Evolutionary conservation across 352 stramenopile species (phyloP).

Genomic region (Phytophthora niederhauseri): DNA sequence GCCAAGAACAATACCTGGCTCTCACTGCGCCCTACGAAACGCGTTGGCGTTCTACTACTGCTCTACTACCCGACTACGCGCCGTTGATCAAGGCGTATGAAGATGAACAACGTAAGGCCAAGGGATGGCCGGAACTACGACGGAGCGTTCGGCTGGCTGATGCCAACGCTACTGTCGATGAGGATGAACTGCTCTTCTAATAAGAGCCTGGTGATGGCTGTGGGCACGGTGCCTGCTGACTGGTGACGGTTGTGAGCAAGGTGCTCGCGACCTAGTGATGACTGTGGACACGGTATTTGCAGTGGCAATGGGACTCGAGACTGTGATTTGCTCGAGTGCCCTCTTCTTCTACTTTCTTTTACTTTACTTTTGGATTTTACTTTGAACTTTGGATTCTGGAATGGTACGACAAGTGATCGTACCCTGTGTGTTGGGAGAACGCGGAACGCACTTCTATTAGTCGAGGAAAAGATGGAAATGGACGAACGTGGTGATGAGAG

Average conservation of each 20-base stretch:
- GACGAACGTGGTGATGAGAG: too few relatives aligned
- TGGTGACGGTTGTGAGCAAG: too few relatives aligned
- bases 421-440: not conserved
- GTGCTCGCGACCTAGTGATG: too few relatives aligned
- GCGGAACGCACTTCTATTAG: not conserved
- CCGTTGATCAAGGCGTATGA: not conserved
- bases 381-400: not conserved
- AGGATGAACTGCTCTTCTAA: not conserved
- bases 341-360: too few relatives aligned
- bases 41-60: not conserved
- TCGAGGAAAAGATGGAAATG: not conserved
- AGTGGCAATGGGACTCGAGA: too few relatives aligned
- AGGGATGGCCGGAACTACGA: not conserved
- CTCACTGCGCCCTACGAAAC: not conserved
- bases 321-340: too few relatives aligned
- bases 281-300: not conserved
- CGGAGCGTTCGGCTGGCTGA: not conserved
- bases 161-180: not conserved
- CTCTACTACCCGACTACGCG: not conserved
- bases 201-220: too few relatives aligned
- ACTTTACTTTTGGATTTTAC: not conserved
- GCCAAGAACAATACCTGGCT: not conserved
- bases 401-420: not conserved
- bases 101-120: not conserved
- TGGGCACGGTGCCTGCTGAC: too few relatives aligned